Evolutionary conservation across 805 yeast species (phyloP).

Genomic region (Ogataea neopini): DNA sequence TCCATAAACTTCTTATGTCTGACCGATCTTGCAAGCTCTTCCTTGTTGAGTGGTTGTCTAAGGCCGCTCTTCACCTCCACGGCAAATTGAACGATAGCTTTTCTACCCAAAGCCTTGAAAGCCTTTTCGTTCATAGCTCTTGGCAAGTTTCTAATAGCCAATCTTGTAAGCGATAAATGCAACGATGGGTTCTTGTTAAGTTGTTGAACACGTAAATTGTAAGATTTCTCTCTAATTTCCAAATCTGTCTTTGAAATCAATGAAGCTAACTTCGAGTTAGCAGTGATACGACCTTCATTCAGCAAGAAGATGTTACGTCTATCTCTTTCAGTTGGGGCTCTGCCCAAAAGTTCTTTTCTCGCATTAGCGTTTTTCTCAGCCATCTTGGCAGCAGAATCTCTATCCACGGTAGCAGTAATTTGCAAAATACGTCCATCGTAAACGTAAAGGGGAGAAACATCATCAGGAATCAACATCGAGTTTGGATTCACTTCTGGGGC

Average conservation of each 20-base stretch:
- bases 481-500: conserved; percentile 72
- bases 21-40: conserved; percentile 80
- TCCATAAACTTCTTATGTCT: conserved; percentile 51
- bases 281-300: conserved; percentile 91
- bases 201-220: conserved; percentile 82
- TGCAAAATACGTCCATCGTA: conserved; percentile 90
- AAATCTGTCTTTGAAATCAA: conserved; percentile 68
- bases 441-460: conserved; percentile 84
- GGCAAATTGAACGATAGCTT: conserved; percentile 93
- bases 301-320: conserved; percentile 80
- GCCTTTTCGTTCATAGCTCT: conserved; percentile 88
- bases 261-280: conserved; percentile 75
- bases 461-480: conserved; percentile 83
- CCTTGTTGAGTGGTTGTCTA: conserved; percentile 86
- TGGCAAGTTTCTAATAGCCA: conserved; percentile 93
- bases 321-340: conserved; percentile 76
- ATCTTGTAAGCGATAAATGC: conserved; percentile 90
- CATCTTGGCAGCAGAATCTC: conserved; percentile 75
- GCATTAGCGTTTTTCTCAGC: conserved; percentile 71
- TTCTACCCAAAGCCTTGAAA: conserved; percentile 87
- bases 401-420: conserved; percentile 80
- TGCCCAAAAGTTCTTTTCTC: conserved; percentile 77
- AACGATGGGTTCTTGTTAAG: conserved; percentile 86
- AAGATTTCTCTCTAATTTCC: conserved; percentile 87
- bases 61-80: conserved; percentile 72